Percentiles rank a stretch among this genome's conserved stretches.
phyloP scores from a whole-genome alignment of 2,329 filamentous ascomycete species.

The Macrophomina pseudophaseolina region DNA sequence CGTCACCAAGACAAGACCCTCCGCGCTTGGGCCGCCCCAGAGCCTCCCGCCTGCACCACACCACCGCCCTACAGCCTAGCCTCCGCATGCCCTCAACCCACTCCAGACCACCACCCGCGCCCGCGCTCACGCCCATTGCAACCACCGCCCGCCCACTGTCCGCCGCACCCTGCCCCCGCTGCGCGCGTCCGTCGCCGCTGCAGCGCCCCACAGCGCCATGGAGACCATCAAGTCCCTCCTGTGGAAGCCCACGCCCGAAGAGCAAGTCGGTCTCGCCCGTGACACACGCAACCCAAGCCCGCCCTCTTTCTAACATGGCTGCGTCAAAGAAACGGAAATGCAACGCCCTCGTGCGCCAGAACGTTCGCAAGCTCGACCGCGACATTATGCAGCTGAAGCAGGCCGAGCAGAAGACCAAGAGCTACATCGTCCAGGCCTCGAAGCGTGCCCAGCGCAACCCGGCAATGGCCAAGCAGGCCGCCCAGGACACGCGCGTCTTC shows the following conservation, averaged over 20 bases:
- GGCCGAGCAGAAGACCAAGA: constrained; percentile 75
- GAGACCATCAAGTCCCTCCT: constrained; percentile 86
- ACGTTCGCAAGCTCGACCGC: constrained; percentile 92
- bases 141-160: neutral
- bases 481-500: constrained; percentile 83
- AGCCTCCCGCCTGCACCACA: constrained; percentile 6
- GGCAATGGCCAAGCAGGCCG: constrained; percentile 76
- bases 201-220: constrained; percentile 61
- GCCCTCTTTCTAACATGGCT: neutral
- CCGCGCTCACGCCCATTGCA: neutral
- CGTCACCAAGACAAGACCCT: constrained; percentile 16
- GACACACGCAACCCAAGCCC: neutral
- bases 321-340: constrained; percentile 85
- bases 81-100: neutral
- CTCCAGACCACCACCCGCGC: neutral
- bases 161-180: neutral
- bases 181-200: constrained; percentile 3
- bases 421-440: constrained; percentile 81
- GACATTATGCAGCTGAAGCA: constrained; percentile 81
- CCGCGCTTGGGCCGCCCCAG: constrained; percentile 13
- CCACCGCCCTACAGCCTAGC: neutral
- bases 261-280: constrained; percentile 68
- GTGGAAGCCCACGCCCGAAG: constrained; percentile 89
- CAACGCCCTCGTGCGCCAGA: constrained; percentile 84
- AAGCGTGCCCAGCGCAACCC: constrained; percentile 81